Percentiles rank a stretch among this genome's conserved stretches.
phyloP scores from a whole-genome alignment of 805 yeast genomes.

The Zygotorulaspora sp. region DNA sequence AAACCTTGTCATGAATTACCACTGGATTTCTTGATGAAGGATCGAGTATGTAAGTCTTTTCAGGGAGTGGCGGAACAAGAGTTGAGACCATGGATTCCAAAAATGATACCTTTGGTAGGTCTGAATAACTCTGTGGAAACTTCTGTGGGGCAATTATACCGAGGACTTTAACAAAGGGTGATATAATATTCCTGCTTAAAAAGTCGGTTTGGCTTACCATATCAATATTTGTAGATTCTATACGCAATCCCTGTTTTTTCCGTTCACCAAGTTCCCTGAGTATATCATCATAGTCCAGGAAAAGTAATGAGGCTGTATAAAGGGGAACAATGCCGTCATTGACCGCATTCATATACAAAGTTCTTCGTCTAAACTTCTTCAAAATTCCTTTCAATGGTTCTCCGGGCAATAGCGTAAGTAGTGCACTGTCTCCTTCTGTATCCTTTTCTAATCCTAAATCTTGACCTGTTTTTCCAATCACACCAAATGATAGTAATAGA shows the following conservation, averaged over 20 bases:
- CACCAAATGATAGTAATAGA: constrained; percentile 63
- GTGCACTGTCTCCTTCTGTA: constrained; percentile 45
- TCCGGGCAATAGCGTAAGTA: constrained; percentile 58
- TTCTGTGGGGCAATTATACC: constrained; percentile 41
- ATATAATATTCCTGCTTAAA: constrained; percentile 30
- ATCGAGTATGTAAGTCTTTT: constrained; percentile 54
- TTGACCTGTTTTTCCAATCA: constrained; percentile 77
- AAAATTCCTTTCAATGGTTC: constrained; percentile 56
- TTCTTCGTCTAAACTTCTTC: constrained; percentile 55
- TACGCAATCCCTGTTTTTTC: constrained; percentile 9
- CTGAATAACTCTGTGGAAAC: constrained; percentile 18
- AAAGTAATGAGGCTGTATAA: constrained; percentile 64
- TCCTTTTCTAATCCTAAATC: constrained; percentile 58
- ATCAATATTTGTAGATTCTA: constrained; percentile 6
- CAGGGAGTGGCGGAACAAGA: constrained; percentile 67
- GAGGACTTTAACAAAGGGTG: constrained; percentile 45
- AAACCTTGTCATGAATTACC: constrained; percentile 66
- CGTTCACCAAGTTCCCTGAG: constrained; percentile 28
- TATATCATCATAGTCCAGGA: constrained; percentile 58
- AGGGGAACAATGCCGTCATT: constrained; percentile 83
- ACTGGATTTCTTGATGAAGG: constrained; percentile 55
- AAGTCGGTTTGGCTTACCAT: constrained; percentile 14
- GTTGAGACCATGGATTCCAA: constrained; percentile 65
- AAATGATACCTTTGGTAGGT: constrained; percentile 61
- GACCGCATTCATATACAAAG: constrained; percentile 68